These are phyloP conservation scores for Nitzschia sp. DNA, from an alignment of 108 stramenopile genomes.

Conservation along the genomic window DNA sequence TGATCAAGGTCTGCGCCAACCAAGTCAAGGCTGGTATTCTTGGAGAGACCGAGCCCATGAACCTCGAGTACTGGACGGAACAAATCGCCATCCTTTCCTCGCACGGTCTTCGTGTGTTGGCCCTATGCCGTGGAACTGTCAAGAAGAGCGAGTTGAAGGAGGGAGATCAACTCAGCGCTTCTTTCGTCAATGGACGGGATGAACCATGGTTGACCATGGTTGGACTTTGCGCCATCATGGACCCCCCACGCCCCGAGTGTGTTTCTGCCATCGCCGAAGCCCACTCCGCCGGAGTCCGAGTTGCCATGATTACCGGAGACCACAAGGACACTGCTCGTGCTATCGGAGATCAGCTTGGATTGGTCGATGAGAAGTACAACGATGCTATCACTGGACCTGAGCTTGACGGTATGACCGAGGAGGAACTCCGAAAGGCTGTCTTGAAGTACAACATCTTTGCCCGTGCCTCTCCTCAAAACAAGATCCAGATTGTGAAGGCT, in stretches of 20 bases:
- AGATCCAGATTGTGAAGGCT: conserved; percentile 92
- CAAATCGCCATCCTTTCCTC: conserved; percentile 76
- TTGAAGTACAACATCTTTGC: conserved; percentile 87
- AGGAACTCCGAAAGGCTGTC: conserved; percentile 63
- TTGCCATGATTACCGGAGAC: conserved; percentile 98
- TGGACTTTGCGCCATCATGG: conserved; percentile 93
- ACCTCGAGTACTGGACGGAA: conserved; percentile 70
- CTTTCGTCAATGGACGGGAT: conserved; percentile 57
- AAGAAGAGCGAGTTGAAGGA: conserved; percentile 45
- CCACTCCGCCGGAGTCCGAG: conserved; percentile 86
- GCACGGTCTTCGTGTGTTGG: conserved; percentile 93
- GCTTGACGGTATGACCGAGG: conserved; percentile 76
- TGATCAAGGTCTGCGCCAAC: conserved; percentile 76
- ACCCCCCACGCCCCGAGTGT: conserved; percentile 93
- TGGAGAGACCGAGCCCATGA: conserved; percentile 60
- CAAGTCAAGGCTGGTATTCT: conserved; percentile 73
- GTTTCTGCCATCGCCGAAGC: conserved; percentile 81
- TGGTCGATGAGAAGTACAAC: conserved; percentile 66
- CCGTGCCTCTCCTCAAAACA: conserved; percentile 84
- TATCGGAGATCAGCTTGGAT: conserved; percentile 82
- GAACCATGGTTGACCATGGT: conserved; percentile 81
- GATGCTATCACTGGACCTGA: conserved; percentile 81
- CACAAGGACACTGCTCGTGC: conserved; percentile 89
- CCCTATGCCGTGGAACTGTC: conserved; percentile 64
- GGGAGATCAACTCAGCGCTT: conserved; percentile 61